A percentile compares a stretch with the other conserved stretches of the same genome.
These are phyloP conservation scores for Rheum nobile DNA, from an alignment of 148 eudicot genomes.

Conservation along the genomic window DNA sequence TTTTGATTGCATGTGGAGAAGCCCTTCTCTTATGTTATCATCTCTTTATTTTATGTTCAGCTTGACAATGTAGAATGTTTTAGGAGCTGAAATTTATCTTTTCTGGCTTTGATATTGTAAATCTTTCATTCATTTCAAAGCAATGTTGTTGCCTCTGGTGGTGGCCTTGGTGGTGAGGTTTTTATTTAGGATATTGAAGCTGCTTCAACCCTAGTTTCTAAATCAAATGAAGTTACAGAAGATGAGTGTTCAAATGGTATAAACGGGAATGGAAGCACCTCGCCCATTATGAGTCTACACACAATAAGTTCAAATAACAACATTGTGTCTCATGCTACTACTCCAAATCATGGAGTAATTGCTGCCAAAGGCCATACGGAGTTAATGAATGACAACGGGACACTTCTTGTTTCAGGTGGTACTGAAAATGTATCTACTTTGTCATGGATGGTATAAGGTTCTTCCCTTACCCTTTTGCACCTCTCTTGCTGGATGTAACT, in stretches of 20 bases:
- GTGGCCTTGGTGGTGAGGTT: conserved; percentile 98
- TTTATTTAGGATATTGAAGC: conserved; percentile 98
- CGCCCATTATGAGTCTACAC: conserved; percentile 47
- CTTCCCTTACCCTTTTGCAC: background rate
- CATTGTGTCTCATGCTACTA: conserved; percentile 44
- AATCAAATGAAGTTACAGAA: conserved; percentile 49
- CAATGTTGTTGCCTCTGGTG: conserved; percentile 80
- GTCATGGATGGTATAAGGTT: background rate
- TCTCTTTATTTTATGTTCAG: background rate
- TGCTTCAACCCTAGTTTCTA: conserved; percentile 64
- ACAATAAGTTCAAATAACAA: conserved; percentile 67
- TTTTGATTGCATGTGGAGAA: conserved; percentile 3
- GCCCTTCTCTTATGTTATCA: conserved; percentile 1
- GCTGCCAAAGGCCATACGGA: conserved; percentile 97
- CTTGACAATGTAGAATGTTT: background rate
- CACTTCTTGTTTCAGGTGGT: conserved; percentile 96
- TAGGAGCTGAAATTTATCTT: background rate
- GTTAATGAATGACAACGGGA: conserved; percentile 83
- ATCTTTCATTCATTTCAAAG: conserved; percentile 45
- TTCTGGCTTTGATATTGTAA: conserved; percentile 12
- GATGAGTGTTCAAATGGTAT: conserved; percentile 56
- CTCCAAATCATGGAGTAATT: conserved; percentile 62
- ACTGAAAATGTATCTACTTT: conserved; percentile 69
- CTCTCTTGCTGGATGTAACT: background rate
- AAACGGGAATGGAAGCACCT: conserved; percentile 44